Base-by-base conservation (phyloP, 75 land plant genomes). In the Cupressus sempervirens region DNA sequence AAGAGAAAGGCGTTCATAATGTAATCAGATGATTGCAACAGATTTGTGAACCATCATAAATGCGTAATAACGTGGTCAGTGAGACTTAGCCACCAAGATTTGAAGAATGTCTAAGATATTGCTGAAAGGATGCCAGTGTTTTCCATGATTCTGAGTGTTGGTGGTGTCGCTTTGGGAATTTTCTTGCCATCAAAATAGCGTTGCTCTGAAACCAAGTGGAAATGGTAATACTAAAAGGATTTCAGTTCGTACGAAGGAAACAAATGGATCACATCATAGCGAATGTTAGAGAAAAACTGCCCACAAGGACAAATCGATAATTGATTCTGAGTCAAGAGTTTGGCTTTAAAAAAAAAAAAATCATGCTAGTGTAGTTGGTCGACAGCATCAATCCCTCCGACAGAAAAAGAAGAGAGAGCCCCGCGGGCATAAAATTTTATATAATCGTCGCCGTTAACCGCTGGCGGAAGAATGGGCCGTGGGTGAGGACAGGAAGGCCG, bases 21-120 rank as follows among this genome's bases (percentile, higher is more conserved):
- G 90, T 65, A 90, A 93, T 74, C 91, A 93, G 87, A 93, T 88
- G 84, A 89, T 90, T 72, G 94, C 94, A 9, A 92, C 91, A 20
- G n/a, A 62, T 23, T 0, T 62, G 26, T 62, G 67, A 29, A 62
- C 4, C 67, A 62, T 62, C 7, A 6, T 23, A 26, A 62, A 62
- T 62, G 67, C n/a, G n/a, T 62, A 62, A 20, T 6, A 26, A 23
- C 26, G 29, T 62, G 67, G 67, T 23, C 8, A 62, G 26, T 20
- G 8, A 23, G 1, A 18, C 67, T 62, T 62, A 1, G 26, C n/a
- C 67, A 62, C 67, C n/a, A 62, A 62, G n/a, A 7, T 2, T 62
- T 26, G 29, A 62, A 62, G n/a, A 23, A 7, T 62, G 8, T 26
- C 67, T 56, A 62, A 62, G 67, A 26, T 8, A 62, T 62, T 62